Conservation (phyloP, 805 yeast species). For the Candida vaughaniae region DNA sequence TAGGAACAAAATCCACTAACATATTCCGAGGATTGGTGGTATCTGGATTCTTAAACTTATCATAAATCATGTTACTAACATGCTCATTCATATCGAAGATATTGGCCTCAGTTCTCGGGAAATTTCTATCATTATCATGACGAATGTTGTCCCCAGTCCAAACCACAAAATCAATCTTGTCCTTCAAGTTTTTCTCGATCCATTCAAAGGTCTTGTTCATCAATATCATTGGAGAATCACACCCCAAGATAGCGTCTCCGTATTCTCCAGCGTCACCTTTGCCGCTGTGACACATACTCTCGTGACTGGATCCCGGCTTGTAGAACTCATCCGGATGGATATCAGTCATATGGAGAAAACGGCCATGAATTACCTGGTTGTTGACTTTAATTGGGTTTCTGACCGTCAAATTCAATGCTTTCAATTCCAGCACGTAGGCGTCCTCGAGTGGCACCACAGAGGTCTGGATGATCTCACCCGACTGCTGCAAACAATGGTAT, state of each 20-base stretch:
- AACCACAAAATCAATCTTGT: slow-evolving; percentile 78
- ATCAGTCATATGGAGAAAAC: slow-evolving; percentile 85
- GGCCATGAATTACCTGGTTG: slow-evolving; percentile 53
- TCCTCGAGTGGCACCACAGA: slow-evolving; percentile 3
- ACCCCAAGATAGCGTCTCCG: slow-evolving; percentile 75
- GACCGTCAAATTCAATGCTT: slow-evolving; percentile 30
- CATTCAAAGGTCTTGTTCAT: slow-evolving; percentile 65
- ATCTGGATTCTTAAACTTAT: slow-evolving; percentile 50
- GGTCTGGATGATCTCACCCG: background rate
- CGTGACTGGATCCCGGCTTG: slow-evolving; percentile 46
- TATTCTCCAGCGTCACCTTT: slow-evolving; percentile 58
- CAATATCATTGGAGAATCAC: slow-evolving; percentile 69
- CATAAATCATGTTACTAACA: slow-evolving; percentile 52
- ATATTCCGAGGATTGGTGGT: slow-evolving; percentile 46
- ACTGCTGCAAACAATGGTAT: slow-evolving; percentile 9
- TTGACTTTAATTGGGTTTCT: slow-evolving; percentile 29
- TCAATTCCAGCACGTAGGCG: slow-evolving; percentile 2
- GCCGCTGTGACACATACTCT: slow-evolving; percentile 58
- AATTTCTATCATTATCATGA: slow-evolving; percentile 74
- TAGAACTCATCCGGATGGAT: slow-evolving; percentile 80
- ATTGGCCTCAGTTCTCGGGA: slow-evolving; percentile 71
- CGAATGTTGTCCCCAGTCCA: slow-evolving; percentile 93
- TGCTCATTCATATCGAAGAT: slow-evolving; percentile 68
- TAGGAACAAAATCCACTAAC: slow-evolving; percentile 56
- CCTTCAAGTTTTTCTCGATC: slow-evolving; percentile 62